Evolutionary conservation across 371 early-diverging fungal species (phyloP), one percentile per base, ranked within the genome.

Genomic region (Quaeritorhiza haematococci): DNA sequence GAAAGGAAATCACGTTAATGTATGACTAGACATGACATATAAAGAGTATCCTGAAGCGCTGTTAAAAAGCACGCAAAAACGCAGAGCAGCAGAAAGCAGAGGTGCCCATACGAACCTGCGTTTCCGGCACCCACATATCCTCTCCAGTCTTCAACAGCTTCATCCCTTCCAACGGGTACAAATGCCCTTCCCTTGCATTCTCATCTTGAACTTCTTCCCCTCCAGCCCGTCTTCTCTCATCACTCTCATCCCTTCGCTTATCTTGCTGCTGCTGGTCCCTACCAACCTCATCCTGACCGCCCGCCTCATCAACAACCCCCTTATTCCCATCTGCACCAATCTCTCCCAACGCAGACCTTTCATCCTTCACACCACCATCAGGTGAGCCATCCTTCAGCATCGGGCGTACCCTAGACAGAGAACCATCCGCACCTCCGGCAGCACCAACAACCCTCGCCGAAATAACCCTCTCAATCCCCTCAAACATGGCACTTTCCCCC

Each of bases 101-200:
- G n/a, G n/a, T n/a, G n/a, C n/a, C n/a, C 27, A 15, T 19, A 19
- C 58, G 46, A 72, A 80, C 78, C 66, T 90, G 91, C 15, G 84
- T 84, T 34, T 75, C 71, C 8, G 91, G 91, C 29, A 86, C 74
- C 79, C 85, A 80, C 62, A 88, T 59, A 10, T 81, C 80, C 33
- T 81, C 75, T 1, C 75, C 78, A 5, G 82, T 83, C 42, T 75
- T 66, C 8, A 86, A 58, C 32, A 82, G 52, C 27, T 58, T 69
- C 28, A 76, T 32, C n/a, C 69, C 67, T 33, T 77, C 67, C 5
- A 78, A 61, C 1, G 61, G 58, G 52, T 48, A 43, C 33, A 71
- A 46, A 7, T 66, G 55, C 7, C 76, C 75, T 28, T 73, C 74
- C 3, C 48, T 6, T 19, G 30, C 56, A 5, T 44, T n/a, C n/a